Evolutionary conservation across 2,329 filamentous ascomycete genomes (phyloP), one percentile per base, ranked within the genome.

Genomic region (Akanthomyces lecanii): DNA sequence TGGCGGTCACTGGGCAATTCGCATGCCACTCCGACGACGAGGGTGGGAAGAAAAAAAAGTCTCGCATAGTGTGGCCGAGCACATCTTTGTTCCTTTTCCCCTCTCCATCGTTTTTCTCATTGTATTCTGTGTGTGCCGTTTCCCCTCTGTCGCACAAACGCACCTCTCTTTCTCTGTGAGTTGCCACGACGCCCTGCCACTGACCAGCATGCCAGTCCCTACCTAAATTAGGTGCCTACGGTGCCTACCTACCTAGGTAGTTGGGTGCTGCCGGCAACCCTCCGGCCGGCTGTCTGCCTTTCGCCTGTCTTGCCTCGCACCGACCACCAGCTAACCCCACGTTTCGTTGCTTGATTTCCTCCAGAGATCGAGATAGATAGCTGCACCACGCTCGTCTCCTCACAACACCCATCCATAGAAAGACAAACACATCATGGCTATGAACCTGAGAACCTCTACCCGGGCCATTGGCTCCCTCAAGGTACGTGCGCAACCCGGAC

Each of bases 381-480:
- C 18, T 48, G 30, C 51, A 61, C 10, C 50, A 36, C 55, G 12
- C 30, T 33, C 23, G 23, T 48, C 6, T n/a, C 30, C 11, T 33
- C 16, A 21, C 11, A 60, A 40, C 47, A 54, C 48, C 1, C n/a
- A 45, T 6, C 4, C 23, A 55, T 52, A 61, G 42, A 36, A 36
- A 36, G 7, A 44, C 36, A 28, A 45, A 21, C 59, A 61, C 50
- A 75, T 71, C 65, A 90, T 91, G 88, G 84, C 87, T 61, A 78
- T 89, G 74, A 87, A 84, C 69, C 76, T 88, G 63, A 82, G 85
- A 74, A 79, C 81, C 68, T 85, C 87, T 62, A 80, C 85, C 50
- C 81, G 84, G 76, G 87, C 86, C 70, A 76, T 90, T 68, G 81
- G 85, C 75, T 84, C 83, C 69, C 75, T 89, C 64, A 85, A 85